A percentile compares a stretch with the other conserved stretches of the same genome.
Conservation (phyloP, 1,139 yeast species). For the Yamadazyma sp. region DNA sequence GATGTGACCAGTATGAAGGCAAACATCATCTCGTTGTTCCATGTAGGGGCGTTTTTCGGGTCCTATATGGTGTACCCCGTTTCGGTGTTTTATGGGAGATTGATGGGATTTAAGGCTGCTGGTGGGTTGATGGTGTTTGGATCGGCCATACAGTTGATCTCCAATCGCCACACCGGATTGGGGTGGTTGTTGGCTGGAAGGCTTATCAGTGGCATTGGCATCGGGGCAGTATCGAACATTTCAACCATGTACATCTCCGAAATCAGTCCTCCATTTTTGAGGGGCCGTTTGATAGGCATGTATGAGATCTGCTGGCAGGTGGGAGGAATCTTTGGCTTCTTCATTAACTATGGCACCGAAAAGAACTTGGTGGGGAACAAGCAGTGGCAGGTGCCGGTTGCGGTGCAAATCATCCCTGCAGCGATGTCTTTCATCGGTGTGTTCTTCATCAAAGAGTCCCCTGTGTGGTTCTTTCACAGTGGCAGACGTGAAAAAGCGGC, state of each 20-base stretch:
- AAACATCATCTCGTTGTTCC: slow-evolving; percentile 36
- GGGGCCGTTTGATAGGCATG: slow-evolving; percentile 45
- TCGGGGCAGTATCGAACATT: slow-evolving; percentile 35
- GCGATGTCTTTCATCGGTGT: slow-evolving; percentile 41
- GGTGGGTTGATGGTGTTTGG: slow-evolving; percentile 44
- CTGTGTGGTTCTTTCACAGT: slow-evolving; percentile 42
- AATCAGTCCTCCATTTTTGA: slow-evolving; percentile 29
- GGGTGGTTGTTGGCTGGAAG: slow-evolving; percentile 23
- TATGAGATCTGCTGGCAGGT: slow-evolving; percentile 53
- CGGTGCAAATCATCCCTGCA: slow-evolving; percentile 44
- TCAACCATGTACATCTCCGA: slow-evolving; percentile 35
- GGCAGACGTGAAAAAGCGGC: slow-evolving; percentile 38
- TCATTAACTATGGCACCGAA: slow-evolving; percentile 43
- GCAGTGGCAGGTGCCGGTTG: slow-evolving; percentile 41
- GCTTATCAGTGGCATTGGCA: slow-evolving; percentile 34
- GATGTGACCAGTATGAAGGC: slow-evolving; percentile 20
- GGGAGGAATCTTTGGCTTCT: slow-evolving; percentile 47
- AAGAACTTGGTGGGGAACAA: slow-evolving; percentile 19
- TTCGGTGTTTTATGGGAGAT: slow-evolving; percentile 28
- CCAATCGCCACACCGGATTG: slow-evolving; percentile 10
- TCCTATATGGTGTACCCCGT: slow-evolving; percentile 29
- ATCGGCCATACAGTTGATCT: slow-evolving; percentile 29
- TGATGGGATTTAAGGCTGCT: slow-evolving; percentile 25
- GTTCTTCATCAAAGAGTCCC: slow-evolving; percentile 45
- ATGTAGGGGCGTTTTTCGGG: slow-evolving; percentile 38